Evolutionary conservation across 2,329 filamentous ascomycete genomes (phyloP).

Genomic region (Ramularia endophylla): DNA sequence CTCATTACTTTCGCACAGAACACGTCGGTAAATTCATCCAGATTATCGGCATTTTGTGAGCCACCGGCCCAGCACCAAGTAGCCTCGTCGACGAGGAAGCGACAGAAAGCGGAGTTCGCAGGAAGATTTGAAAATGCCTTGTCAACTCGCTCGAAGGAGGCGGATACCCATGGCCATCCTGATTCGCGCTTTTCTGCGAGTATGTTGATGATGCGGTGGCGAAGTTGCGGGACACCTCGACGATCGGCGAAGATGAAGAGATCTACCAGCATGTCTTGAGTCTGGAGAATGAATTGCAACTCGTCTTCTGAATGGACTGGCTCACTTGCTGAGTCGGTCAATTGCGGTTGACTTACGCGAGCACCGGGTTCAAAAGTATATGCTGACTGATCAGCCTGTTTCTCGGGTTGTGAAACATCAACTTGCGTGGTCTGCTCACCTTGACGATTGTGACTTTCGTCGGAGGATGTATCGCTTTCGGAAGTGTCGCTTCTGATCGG

Average conservation of each 20-base stretch:
- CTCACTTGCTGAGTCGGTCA: no score
- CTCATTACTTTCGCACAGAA: neutral
- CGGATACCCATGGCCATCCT: constrained; percentile 1
- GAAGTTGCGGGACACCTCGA: neutral
- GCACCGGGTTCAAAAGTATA: no score
- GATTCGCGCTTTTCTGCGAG: constrained; percentile 1
- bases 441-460: no score
- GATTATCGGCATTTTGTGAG: constrained; percentile 55
- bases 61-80: constrained; percentile 44
- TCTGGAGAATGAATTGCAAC: neutral
- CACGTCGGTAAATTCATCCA: constrained; percentile 44
- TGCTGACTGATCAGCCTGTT: no score
- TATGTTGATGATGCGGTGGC: neutral
- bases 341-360: no score
- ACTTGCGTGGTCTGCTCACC: no score
- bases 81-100: constrained; percentile 4
- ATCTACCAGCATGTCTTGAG: neutral
- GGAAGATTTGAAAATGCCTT: neutral
- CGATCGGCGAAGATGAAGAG: constrained; percentile 4
- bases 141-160: neutral
- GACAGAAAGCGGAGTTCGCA: neutral
- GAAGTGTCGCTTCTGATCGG: no score
- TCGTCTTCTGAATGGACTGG: no score
- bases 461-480: no score
- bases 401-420: no score